Evolutionary conservation across 2,329 filamentous ascomycete species (phyloP).

Genomic region (Davidsoniella virescens): DNA sequence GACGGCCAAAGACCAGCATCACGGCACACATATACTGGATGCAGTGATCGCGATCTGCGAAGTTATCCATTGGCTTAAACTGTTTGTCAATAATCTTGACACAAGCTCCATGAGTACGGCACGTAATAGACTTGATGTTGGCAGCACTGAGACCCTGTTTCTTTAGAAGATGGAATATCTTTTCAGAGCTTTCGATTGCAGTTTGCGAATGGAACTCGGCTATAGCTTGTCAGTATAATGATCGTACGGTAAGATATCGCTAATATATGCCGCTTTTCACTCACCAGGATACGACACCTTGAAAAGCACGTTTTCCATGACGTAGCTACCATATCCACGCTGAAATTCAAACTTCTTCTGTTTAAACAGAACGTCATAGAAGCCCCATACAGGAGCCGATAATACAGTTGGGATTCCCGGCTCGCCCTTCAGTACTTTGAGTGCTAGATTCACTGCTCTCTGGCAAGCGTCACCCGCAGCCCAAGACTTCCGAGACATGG

Average conservation of each 20-base stretch:
- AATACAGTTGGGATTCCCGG: constrained; percentile 82
- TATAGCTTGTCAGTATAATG: constrained; percentile 14
- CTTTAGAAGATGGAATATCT: constrained; percentile 70
- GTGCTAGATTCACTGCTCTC: constrained; percentile 74
- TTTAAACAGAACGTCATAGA: constrained; percentile 97
- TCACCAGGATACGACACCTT: constrained; percentile 95
- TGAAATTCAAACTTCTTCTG: constrained; percentile 94
- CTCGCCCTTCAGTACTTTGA: constrained; percentile 88
- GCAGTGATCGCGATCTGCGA: constrained; percentile 97
- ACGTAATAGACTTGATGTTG: constrained; percentile 85
- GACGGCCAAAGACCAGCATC: constrained; percentile 89
- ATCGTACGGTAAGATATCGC: neutral
- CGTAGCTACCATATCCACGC: constrained; percentile 89
- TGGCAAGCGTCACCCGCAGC: constrained; percentile 96
- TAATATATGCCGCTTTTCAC: constrained; percentile 17
- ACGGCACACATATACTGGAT: constrained; percentile 98
- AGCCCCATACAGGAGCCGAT: constrained; percentile 86
- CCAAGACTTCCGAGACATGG: constrained; percentile 99
- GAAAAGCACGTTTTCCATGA: constrained; percentile 99
- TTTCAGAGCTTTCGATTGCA: constrained; percentile 85
- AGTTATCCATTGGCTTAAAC: constrained; percentile 99
- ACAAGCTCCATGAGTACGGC: constrained; percentile 95
- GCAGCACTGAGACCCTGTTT: constrained; percentile 75
- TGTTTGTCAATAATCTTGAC: constrained; percentile 99
- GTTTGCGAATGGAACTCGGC: constrained; percentile 99